These are phyloP conservation scores for Myxozyma kluyveri DNA, from an alignment of 805 yeast genomes.

Conservation along the genomic window DNA sequence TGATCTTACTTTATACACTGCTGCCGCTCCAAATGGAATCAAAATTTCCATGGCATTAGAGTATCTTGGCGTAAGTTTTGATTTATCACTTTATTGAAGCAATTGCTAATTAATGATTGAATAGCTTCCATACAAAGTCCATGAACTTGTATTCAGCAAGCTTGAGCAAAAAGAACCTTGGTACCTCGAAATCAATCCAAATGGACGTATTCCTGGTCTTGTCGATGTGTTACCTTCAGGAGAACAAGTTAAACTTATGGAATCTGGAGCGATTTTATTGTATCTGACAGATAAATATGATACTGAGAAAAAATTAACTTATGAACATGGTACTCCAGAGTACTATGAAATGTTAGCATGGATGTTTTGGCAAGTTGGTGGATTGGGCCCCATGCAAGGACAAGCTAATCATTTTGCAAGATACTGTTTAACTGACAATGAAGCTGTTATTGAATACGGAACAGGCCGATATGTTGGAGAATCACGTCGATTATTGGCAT, in stretches of 20 bases:
- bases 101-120: background rate
- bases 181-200: constrained; percentile 57
- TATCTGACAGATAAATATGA: constrained; percentile 63
- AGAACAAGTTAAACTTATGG: constrained; percentile 47
- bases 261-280: constrained; percentile 60
- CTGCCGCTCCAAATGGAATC: constrained; percentile 45
- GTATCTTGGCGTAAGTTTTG: constrained; percentile 27
- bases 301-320: constrained; percentile 47
- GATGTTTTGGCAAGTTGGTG: constrained; percentile 26
- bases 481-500: constrained; percentile 53
- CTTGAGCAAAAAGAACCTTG: constrained; percentile 55
- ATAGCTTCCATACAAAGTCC: constrained; percentile 36
- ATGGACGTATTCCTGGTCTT: constrained; percentile 62
- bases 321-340: constrained; percentile 39
- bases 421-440: constrained; percentile 39
- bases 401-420: constrained; percentile 51
- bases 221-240: constrained; percentile 43
- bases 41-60: constrained; percentile 42
- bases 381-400: constrained; percentile 49
- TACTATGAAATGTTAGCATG: constrained; percentile 43
- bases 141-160: constrained; percentile 44
- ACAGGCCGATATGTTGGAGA: constrained; percentile 53
- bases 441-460: constrained; percentile 54
- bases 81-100: background rate
- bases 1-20: constrained; percentile 33